Base-by-base conservation (phyloP, 2,329 filamentous ascomycete genomes). In the Sarocladium kiliense region DNA sequence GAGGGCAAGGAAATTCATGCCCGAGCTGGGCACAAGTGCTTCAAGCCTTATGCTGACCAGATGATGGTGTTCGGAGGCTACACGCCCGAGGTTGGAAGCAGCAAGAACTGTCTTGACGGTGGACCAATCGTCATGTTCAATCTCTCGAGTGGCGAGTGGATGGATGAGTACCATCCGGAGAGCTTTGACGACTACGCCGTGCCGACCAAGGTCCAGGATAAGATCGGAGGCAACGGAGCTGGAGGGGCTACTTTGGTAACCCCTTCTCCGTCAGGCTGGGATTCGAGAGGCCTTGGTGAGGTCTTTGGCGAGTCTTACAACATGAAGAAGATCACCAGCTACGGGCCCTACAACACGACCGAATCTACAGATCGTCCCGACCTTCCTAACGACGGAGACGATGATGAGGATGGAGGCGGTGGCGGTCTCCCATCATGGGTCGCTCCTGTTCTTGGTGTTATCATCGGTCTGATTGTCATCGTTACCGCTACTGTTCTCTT, bases 11-110 rank as follows among this genome's bases (percentile, higher is more conserved):
- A 54, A 54, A 74, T 45, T 66, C 87, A 69, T 70, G 86, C 76
- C 2, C 81, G 90, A 54, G 82, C 85, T 1, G 89, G 89, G 0
- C 89, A 93, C 66, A 83, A 84, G 36, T 94, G 89, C 69, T 82
- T 91, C 61, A 81, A 82, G 62, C 81, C 82, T 1, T 93, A 90
- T 71, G 86, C 91, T 16, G 85, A 87, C 56, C 89, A 93, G 68
- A 91, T 95, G 85, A 76, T 94, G 58, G 78, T 87, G 7, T 75
- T 93, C 14, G 90, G 90, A 25, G 90, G 90, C 11, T 87, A 82
- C 59, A 68, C 71, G 1, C 42, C 75, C 4, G 39, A 62, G 1
- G 18, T 63, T 1, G 72, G 68, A 1, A 26, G 4, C 1, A 41
- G 47, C 0, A 55, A 64, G 0, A 58, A 57, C 0, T 88, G 84